Evolutionary conservation across 306 rosid genomes (phyloP).

Genomic region (Carpinus fangiana): DNA sequence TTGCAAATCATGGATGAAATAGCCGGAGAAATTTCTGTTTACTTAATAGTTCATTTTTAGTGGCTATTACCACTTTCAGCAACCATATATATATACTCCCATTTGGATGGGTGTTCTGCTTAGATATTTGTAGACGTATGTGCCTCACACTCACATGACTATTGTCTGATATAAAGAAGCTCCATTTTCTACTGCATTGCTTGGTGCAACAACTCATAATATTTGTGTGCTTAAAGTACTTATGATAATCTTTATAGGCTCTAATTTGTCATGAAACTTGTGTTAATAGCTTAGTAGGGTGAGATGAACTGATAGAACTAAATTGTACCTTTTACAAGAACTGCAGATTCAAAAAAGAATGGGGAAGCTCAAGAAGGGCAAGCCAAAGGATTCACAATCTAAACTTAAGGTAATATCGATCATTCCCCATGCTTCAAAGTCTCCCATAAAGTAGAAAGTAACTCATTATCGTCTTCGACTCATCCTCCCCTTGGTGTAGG

Average conservation of each 20-base stretch:
- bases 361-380: constrained; percentile 90
- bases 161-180: neutral
- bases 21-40: neutral
- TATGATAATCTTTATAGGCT: neutral
- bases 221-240: neutral
- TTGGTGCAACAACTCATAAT: neutral
- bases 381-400: constrained; percentile 74
- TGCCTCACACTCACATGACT: neutral
- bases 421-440: neutral
- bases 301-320: constrained; percentile 49
- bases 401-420: constrained; percentile 66
- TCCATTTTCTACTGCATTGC: neutral
- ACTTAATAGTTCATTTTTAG: neutral
- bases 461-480: constrained; percentile 1
- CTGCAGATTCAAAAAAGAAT: constrained; percentile 95
- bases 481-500: neutral
- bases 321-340: constrained; percentile 55
- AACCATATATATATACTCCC: neutral
- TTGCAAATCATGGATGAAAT: neutral
- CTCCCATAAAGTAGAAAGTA: constrained; percentile 2
- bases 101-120: neutral
- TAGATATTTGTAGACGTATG: neutral
- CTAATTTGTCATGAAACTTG: neutral
- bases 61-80: neutral
- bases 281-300: constrained; percentile 14